Percentiles rank a stretch among this genome's conserved stretches.
phyloP scores from a whole-genome alignment of 257 asterid genomes.

The Fraxinus pennsylvanica region DNA sequence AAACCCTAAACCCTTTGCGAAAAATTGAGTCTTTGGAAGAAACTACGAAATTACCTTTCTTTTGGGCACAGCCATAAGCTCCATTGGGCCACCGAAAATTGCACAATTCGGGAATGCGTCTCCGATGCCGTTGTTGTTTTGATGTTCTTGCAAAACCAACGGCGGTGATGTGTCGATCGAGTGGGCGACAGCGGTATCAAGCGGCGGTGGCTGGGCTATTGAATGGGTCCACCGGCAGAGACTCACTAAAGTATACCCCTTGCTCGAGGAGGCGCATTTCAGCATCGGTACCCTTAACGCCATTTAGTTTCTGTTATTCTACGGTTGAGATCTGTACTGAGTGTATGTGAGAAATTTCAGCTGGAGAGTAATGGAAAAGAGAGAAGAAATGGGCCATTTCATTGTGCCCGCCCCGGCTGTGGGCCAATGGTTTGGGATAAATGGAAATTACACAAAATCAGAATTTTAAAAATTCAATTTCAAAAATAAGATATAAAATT shows the following conservation, averaged over 20 bases:
- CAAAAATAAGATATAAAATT: too few species aligned
- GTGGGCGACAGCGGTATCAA: constrained; percentile 37
- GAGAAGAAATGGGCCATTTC: too few species aligned
- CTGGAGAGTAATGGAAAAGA: not conserved
- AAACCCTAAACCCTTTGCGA: not conserved
- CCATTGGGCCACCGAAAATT: constrained; percentile 52
- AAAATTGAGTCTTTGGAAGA: not conserved
- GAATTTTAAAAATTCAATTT: too few species aligned
- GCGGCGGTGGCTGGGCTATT: constrained; percentile 49
- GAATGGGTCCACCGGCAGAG: constrained; percentile 55
- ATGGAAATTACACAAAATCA: too few species aligned
- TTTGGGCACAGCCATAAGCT: constrained; percentile 91
- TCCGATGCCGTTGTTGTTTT: constrained; percentile 28
- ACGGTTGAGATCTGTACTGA: not conserved
- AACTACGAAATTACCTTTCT: constrained; percentile 46
- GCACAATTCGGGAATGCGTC: constrained; percentile 35
- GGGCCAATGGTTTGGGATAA: too few species aligned
- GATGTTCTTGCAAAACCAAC: constrained; percentile 55
- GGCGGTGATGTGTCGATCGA: constrained; percentile 35
- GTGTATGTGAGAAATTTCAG: not conserved
- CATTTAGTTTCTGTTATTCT: constrained; percentile 8
- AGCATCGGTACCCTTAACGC: constrained; percentile 33
- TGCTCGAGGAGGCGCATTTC: constrained; percentile 31
- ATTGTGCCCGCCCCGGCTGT: too few species aligned
- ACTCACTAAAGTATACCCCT: constrained; percentile 29